Evolutionary conservation across 768 basidiomycete species (phyloP).

Genomic region (Pulveroboletus ravenelii): DNA sequence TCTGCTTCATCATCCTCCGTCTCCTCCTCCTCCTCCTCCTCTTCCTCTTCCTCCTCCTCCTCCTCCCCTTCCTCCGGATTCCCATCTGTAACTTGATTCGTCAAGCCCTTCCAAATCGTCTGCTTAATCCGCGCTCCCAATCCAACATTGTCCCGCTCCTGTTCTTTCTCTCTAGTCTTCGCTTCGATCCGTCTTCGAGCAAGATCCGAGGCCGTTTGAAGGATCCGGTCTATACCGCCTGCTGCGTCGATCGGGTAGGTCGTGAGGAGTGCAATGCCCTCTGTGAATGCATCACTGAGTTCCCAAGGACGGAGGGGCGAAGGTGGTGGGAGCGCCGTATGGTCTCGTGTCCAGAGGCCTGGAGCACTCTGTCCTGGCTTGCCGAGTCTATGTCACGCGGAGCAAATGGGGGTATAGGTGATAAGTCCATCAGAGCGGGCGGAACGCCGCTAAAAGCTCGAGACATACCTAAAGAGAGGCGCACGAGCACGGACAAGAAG

Average conservation of each 20-base stretch:
- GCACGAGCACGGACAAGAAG: constrained; percentile 60
- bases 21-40: constrained; percentile 26
- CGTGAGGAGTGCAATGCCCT: constrained; percentile 61
- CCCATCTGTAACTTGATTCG: constrained; percentile 43
- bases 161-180: constrained; percentile 20
- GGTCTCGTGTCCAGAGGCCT: constrained; percentile 54
- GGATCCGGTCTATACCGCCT: constrained; percentile 65
- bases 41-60: constrained; percentile 35
- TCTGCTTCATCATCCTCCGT: constrained; percentile 23
- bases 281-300: constrained; percentile 59
- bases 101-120: constrained; percentile 66
- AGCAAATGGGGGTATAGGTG: background rate
- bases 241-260: constrained; percentile 58
- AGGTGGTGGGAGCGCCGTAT: constrained; percentile 31
- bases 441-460: background rate
- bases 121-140: constrained; percentile 54
- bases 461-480: constrained; percentile 50
- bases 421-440: background rate
- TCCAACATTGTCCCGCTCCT: constrained; percentile 34
- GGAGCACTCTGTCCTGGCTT: constrained; percentile 40
- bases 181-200: constrained; percentile 45
- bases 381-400: constrained; percentile 42
- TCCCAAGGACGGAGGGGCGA: constrained; percentile 47
- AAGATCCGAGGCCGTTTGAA: constrained; percentile 67
- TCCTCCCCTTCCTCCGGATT: constrained; percentile 26